Percentiles rank a stretch among this genome's conserved stretches.
These are phyloP conservation scores for Acorus gramineus DNA, from an alignment of 106 monocot species.

Conservation along the genomic window DNA sequence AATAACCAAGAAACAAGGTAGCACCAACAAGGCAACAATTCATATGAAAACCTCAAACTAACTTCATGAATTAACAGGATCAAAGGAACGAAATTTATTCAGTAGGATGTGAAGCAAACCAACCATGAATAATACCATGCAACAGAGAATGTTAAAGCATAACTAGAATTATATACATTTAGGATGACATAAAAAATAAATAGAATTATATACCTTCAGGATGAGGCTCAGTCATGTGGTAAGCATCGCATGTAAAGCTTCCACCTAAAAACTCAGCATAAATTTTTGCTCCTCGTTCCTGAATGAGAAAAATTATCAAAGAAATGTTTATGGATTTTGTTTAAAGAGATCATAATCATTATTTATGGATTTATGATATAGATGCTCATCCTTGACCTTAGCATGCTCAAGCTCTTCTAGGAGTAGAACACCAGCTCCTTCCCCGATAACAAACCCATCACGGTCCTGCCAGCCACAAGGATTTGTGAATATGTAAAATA, in stretches of 20 bases:
- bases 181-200: too few relatives aligned
- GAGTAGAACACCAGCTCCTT: slow-evolving; percentile 93
- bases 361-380: neutral
- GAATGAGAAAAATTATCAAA: slow-evolving; percentile 4
- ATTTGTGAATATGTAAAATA: neutral
- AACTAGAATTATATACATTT: too few relatives aligned
- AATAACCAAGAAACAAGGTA: too few relatives aligned
- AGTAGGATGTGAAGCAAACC: too few relatives aligned
- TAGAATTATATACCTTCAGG: slow-evolving; percentile 54
- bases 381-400: slow-evolving; percentile 45
- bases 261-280: slow-evolving; percentile 95
- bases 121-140: too few relatives aligned
- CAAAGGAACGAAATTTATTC: too few relatives aligned
- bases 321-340: neutral
- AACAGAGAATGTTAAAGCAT: too few relatives aligned
- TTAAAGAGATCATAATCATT: neutral
- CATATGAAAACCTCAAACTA: too few relatives aligned
- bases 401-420: slow-evolving; percentile 97
- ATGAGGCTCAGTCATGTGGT: slow-evolving; percentile 97
- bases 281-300: slow-evolving; percentile 90
- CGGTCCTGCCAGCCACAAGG: slow-evolving; percentile 44
- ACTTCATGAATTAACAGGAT: too few relatives aligned
- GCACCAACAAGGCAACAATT: too few relatives aligned
- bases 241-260: slow-evolving; percentile 95
- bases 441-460: slow-evolving; percentile 99